A percentile compares a stretch with the other conserved stretches of the same genome.
These are phyloP conservation scores for Penicillium pancosmium DNA, from an alignment of 495 filamentous ascomycete species.

Conservation along the genomic window DNA sequence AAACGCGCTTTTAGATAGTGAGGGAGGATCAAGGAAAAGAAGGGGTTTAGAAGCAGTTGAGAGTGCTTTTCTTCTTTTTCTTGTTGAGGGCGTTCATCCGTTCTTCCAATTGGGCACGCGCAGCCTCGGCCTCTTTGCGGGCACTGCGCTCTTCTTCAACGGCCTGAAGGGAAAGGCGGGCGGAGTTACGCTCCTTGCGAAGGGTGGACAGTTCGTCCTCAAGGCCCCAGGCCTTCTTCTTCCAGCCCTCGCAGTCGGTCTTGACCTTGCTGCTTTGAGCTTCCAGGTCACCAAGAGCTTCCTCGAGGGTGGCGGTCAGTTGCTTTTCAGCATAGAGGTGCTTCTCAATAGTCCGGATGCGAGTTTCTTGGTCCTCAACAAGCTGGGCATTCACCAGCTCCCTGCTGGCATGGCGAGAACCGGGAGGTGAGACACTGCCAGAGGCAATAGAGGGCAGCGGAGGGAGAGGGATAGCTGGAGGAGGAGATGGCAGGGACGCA, in stretches of 20 bases:
- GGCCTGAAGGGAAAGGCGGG: conserved; percentile 83
- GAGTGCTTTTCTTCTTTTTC: conserved; percentile 93
- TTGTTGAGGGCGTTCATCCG: conserved; percentile 87
- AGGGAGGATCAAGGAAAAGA: conserved; percentile 3
- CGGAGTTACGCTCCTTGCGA: conserved; percentile 66
- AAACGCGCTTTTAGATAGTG: conserved; percentile 17
- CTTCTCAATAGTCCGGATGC: conserved; percentile 95
- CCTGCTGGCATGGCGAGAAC: conserved; percentile 74
- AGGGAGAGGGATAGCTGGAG: conserved; percentile 93
- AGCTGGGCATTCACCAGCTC: conserved; percentile 70
- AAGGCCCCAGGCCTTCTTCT: conserved; percentile 73
- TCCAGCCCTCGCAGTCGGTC: conserved; percentile 84
- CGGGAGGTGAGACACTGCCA: conserved; percentile 48
- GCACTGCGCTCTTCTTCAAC: conserved; percentile 94
- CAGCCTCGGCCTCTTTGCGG: conserved; percentile 83
- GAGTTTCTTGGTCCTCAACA: conserved; percentile 87
- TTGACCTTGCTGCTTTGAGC: conserved; percentile 82
- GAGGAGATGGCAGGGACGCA: conserved; percentile 85
- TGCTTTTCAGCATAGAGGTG: conserved; percentile 96
- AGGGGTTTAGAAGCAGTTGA: conserved; percentile 83
- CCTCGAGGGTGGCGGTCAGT: conserved; percentile 89
- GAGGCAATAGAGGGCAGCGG: conserved; percentile 49
- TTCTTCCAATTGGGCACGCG: conserved; percentile 85
- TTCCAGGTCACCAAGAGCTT: conserved; percentile 93
- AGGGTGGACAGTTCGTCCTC: conserved; percentile 79